phyloP scores from a whole-genome alignment of 805 yeast genomes.

The Scheffersomyces spartinae region DNA sequence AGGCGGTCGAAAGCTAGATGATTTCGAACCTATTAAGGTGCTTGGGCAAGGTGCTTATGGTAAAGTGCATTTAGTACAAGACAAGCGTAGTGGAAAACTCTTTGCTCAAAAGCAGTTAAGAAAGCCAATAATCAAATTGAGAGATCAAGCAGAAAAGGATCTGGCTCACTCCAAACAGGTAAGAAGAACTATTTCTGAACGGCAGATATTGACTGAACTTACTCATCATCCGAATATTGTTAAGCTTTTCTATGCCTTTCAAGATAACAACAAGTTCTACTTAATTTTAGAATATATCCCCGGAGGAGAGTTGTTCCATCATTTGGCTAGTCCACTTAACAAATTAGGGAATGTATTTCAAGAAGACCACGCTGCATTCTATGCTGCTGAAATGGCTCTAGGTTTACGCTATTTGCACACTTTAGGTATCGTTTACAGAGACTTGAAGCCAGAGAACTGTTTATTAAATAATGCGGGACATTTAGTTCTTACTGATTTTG shows the following conservation, averaged over 20 bases:
- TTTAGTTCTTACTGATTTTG: slow-evolving; percentile 76
- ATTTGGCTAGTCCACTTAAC: slow-evolving; percentile 40
- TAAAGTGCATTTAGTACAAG: slow-evolving; percentile 68
- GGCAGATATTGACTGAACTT: slow-evolving; percentile 57
- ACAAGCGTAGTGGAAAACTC: slow-evolving; percentile 45
- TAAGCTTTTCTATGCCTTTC: slow-evolving; percentile 71
- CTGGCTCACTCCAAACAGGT: slow-evolving; percentile 22
- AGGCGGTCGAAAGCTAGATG: slow-evolving; percentile 17
- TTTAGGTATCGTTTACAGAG: slow-evolving; percentile 78
- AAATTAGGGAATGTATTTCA: slow-evolving; percentile 34
- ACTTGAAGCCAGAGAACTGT: slow-evolving; percentile 84
- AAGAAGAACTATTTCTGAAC: slow-evolving; percentile 69
- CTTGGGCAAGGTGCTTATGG: slow-evolving; percentile 87
- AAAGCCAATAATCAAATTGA: slow-evolving; percentile 67
- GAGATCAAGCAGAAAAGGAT: slow-evolving; percentile 12
- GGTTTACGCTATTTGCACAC: slow-evolving; percentile 66
- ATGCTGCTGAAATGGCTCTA: slow-evolving; percentile 69
- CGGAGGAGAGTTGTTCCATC: slow-evolving; percentile 78
- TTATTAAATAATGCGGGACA: slow-evolving; percentile 69
- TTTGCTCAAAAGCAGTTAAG: slow-evolving; percentile 82
- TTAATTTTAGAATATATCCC: slow-evolving; percentile 70
- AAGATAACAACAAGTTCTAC: slow-evolving; percentile 67
- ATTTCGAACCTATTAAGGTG: slow-evolving; percentile 66
- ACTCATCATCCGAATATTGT: slow-evolving; percentile 70
- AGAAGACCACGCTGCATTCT: slow-evolving; percentile 62